A percentile compares a stretch with the other conserved stretches of the same genome.
Evolutionary conservation across 2,329 filamentous ascomycete genomes (phyloP).

Genomic region (Aureobasidium musti): DNA sequence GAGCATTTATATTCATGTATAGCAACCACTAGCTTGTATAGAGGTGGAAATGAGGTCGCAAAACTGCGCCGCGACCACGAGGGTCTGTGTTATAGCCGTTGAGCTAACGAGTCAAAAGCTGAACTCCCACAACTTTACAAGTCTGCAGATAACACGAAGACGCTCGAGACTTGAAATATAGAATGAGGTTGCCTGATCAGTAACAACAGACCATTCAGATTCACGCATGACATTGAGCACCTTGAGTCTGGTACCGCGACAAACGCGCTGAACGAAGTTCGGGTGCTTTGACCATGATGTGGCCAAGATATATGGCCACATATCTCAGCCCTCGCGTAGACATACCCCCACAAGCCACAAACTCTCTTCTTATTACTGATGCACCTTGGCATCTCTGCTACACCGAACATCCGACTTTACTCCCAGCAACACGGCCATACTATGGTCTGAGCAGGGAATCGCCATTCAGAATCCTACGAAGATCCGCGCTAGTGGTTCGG

Average conservation of each 20-base stretch:
- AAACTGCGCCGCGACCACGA: background rate
- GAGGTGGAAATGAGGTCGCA: slow-evolving; percentile 13
- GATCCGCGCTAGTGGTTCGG: slow-evolving; percentile 14
- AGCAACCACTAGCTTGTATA: slow-evolving; percentile 11
- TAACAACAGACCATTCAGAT: too few species aligned
- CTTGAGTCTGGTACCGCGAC: background rate
- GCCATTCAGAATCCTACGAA: background rate
- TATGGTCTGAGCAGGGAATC: slow-evolving; percentile 2
- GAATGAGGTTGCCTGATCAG: too few species aligned
- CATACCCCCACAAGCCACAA: slow-evolving; percentile 10
- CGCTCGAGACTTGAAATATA: background rate
- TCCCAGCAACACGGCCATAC: slow-evolving; percentile 2
- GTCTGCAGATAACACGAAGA: background rate
- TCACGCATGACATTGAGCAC: background rate
- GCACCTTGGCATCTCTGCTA: slow-evolving; percentile 5
- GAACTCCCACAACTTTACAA: background rate
- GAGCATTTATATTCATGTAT: slow-evolving; percentile 4
- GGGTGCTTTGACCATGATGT: too few species aligned
- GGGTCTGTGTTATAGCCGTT: slow-evolving; percentile 20
- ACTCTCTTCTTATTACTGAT: slow-evolving; percentile 15
- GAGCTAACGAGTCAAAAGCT: slow-evolving; percentile 13
- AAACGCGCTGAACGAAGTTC: background rate
- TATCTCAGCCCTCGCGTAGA: background rate
- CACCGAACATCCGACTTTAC: slow-evolving; percentile 13
- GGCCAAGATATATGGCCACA: slow-evolving; percentile 7